Base-by-base conservation (phyloP, 108 stramenopile species). In the Conticribra weissflogii region DNA sequence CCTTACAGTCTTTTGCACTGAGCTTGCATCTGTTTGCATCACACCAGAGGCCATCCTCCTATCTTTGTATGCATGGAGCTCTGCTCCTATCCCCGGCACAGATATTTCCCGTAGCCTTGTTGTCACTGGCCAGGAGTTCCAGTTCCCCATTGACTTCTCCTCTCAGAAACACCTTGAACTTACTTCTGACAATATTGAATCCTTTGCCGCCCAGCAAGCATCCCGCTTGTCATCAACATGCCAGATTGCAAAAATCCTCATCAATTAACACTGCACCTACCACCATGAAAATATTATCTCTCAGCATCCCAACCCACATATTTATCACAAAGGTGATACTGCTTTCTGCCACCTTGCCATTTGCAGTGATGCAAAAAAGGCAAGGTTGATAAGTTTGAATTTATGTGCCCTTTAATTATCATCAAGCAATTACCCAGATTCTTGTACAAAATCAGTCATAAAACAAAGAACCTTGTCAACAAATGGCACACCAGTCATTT, bases 81-180 rank as follows among this genome's bases (percentile, higher is more conserved):
- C 64, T 0, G 41, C 44, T 18, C 70, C 71, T 15, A 48, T 72
- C 4, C 36, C 47, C 19, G 70, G 77, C 3, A 76, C 67, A 5
- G 59, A 76, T 23, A 22, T 76, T 1, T 30, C 27, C 14, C 57
- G 68, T 3, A 49, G 56, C 31, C 22, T 69, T n/a, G 56, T 67
- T 18, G 71, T 54, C 2, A 55, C 45, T n/a, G 78, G 71, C 2
- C 44, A 71, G 5, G 59, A 59, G n/a, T 79, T 73, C 12, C n/a
- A 30, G 3, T 79, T 79, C 41, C 78, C 78, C 0, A 59, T 73
- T 18, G 78, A 79, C 30, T 57, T 44, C 21, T 55, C 54, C 1
- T 1, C 54, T 28, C 12, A 12, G 2, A 45, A 50, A 25, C 68
- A 61, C 27, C n/a, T 50, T 8, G 56, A 68, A 41, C 17, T 68